Evolutionary conservation across 2,329 filamentous ascomycete genomes (phyloP), one percentile per base, ranked within the genome.

Genomic region (Phyllosticta citribraziliensis): DNA sequence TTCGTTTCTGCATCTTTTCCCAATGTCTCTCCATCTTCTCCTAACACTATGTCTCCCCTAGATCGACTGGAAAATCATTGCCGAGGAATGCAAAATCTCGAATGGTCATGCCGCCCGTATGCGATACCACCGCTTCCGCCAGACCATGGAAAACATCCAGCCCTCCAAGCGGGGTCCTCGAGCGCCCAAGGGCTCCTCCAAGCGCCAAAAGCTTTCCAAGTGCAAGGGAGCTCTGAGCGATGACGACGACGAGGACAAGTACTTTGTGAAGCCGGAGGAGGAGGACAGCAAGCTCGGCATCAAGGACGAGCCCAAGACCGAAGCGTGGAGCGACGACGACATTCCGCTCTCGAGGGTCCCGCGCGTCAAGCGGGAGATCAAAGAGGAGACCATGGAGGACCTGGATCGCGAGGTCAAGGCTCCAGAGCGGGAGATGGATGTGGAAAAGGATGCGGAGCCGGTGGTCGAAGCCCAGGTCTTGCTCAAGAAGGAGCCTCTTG

Each of bases 71-170:
- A 76, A 76, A 55, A 67, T 73, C 50, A 79, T 83, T 17, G 80
- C 81, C 14, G 69, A 69, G 2, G 71, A 80, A 55, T 70, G 80
- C 12, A 77, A 77, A 53, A 81, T 83, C 59, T 79, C 78, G 40
- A 83, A 83, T 58, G 81, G 80, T 47, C 81, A 83, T 66, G 81
- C 81, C 3, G 81, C 81, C 14, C 78, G 81, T 50, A 83, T 83
- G 81, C 77, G 81, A 27, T 83, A 78, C 67, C 80, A 78, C 22
- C 78, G 81, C 40, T 82, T 82, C 70, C 78, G 75, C 62, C 74
- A 77, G 60, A 78, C 82, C 55, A 80, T 81, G 73, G 80, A 83
- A 11, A 52, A 35, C 14, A 14, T 22, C 12, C 24, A 50, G 24
- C 27, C 60, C 9, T 12, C 5, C 22, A 14, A 47, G 24, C 52